Evolutionary conservation across 108 stramenopile genomes (phyloP).

Genomic region (Cyclotella choctawhatcheeana): DNA sequence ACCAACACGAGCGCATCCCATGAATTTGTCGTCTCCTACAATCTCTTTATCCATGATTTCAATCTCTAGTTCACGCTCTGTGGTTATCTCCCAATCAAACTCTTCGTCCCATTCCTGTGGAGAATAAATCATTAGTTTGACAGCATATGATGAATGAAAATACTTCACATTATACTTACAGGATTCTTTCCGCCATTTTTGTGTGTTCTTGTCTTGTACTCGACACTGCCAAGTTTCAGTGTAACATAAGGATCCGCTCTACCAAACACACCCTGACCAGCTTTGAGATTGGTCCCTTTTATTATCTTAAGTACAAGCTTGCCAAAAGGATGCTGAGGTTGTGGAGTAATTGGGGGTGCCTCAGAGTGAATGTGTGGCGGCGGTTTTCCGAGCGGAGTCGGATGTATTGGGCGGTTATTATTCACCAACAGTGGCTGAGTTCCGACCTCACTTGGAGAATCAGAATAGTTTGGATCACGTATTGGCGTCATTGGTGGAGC

Average conservation of each 20-base stretch:
- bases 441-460: constrained; percentile 1
- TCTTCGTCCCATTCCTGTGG: constrained; percentile 72
- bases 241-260: constrained; percentile 82
- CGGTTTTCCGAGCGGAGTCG: constrained; percentile 37
- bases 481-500: constrained; percentile 44
- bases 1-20: constrained; percentile 76
- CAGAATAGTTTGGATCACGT: constrained; percentile 15
- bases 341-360: constrained; percentile 42
- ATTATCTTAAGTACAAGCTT: constrained; percentile 65
- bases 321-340: constrained; percentile 56
- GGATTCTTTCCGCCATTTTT: constrained; percentile 80
- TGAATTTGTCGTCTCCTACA: constrained; percentile 86
- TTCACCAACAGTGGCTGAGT: constrained; percentile 16
- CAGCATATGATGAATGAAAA: not conserved
- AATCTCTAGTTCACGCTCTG: constrained; percentile 75
- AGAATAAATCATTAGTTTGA: not conserved
- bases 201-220: constrained; percentile 59
- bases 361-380: constrained; percentile 52
- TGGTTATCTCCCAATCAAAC: constrained; percentile 83
- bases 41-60: constrained; percentile 76
- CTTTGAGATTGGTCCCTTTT: constrained; percentile 76
- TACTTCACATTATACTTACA: constrained; percentile 31
- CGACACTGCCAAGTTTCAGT: constrained; percentile 61
- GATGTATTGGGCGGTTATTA: constrained; percentile 15
- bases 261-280: constrained; percentile 83